Evolutionary conservation across 139 green algal genomes (phyloP).

Genomic region (Haematococcus sp.): DNA sequence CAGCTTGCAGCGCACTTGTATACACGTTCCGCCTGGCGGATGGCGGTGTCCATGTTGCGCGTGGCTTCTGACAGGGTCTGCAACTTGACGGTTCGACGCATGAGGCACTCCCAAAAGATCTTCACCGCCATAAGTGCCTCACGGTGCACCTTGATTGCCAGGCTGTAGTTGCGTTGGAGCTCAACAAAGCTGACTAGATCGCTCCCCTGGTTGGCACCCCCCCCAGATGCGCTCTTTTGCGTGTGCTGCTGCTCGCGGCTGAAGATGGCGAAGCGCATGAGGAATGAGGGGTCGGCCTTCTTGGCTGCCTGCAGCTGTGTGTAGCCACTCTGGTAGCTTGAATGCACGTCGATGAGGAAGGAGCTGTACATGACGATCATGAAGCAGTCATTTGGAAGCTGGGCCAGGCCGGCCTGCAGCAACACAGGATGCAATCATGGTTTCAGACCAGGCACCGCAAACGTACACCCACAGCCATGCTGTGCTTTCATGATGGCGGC

Average conservation of each 20-base stretch:
- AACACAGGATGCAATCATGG: no score
- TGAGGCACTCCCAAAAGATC: conserved; percentile 34
- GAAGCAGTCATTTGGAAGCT: conserved; percentile 30
- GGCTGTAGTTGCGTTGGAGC: conserved; percentile 47
- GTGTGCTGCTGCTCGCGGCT: conserved; percentile 36
- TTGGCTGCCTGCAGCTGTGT: conserved; percentile 13
- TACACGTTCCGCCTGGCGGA: neutral
- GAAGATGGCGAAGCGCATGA: conserved; percentile 44
- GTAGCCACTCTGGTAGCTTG: conserved; percentile 6
- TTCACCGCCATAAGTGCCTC: conserved; percentile 27
- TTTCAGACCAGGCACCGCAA: no score
- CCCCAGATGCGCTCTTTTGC: conserved; percentile 19
- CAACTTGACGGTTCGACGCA: conserved; percentile 27
- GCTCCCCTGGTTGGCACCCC: conserved; percentile 5
- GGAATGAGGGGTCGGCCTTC: conserved; percentile 20
- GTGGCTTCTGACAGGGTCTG: conserved; percentile 17
- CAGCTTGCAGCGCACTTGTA: conserved; percentile 3
- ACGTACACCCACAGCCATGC: no score
- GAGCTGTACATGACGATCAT: conserved; percentile 39
- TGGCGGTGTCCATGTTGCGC: conserved; percentile 17
- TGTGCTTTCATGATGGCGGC: no score
- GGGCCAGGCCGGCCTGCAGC: conserved; percentile 20
- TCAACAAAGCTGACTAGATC: conserved; percentile 54
- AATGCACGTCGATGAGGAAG: conserved; percentile 42
- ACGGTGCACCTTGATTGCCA: conserved; percentile 17